Conservation (phyloP, 352 stramenopile genomes). For the Peronospora tabacina region DNA sequence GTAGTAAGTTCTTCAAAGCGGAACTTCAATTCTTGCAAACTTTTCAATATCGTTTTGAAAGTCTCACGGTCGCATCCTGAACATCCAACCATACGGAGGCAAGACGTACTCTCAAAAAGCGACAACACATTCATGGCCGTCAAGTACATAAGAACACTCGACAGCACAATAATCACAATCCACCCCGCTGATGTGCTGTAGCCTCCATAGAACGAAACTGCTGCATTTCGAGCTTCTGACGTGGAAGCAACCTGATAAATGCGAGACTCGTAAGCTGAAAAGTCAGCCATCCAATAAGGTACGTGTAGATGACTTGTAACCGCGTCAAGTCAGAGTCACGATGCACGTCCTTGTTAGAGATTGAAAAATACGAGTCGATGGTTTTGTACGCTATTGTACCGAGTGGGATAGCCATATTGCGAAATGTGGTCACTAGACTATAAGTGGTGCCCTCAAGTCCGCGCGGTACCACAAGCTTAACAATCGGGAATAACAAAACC, state of each 20-base stretch:
- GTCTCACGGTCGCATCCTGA: conserved; percentile 32
- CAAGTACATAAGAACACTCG: conserved; percentile 36
- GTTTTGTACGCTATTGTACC: conserved; percentile 35
- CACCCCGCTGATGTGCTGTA: conserved; percentile 39
- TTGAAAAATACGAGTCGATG: conserved; percentile 35
- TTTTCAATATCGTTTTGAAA: neutral
- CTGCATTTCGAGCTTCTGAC: conserved; percentile 58
- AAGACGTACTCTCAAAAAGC: conserved; percentile 48
- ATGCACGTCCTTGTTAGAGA: conserved; percentile 25
- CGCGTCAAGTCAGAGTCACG: conserved; percentile 27
- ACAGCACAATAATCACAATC: conserved; percentile 31
- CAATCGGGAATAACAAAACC: conserved; percentile 46
- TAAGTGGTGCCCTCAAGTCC: conserved; percentile 57
- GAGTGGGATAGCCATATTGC: conserved; percentile 51
- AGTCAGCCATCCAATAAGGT: conserved; percentile 37
- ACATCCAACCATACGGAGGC: conserved; percentile 53
- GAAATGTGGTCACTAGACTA: conserved; percentile 51
- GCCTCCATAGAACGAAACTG: conserved; percentile 52
- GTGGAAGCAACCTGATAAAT: conserved; percentile 39
- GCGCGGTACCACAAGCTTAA: conserved; percentile 46
- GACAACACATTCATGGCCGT: conserved; percentile 38
- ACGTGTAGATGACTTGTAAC: conserved; percentile 41
- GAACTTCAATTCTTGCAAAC: neutral
- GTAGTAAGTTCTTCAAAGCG: neutral
- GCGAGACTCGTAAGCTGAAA: conserved; percentile 42